Evolutionary conservation across 140 eudicot species (phyloP).

Genomic region (Anethum foeniculum): DNA sequence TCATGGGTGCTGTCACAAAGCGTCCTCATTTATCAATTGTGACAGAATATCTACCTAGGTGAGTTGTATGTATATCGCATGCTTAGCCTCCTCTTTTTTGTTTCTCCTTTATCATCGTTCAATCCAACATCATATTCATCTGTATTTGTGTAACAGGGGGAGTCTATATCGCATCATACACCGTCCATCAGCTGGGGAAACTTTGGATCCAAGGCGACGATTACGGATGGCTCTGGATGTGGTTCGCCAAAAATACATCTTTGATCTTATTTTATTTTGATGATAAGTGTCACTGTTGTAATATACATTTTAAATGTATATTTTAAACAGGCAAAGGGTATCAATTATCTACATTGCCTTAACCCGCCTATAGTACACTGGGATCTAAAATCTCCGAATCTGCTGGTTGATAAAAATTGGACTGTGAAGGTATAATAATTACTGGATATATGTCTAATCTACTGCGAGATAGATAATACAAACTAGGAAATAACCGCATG

Average conservation of each 20-base stretch:
- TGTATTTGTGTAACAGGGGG: conserved; percentile 44
- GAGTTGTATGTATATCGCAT: not conserved
- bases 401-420: conserved; percentile 93
- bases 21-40: conserved; percentile 93
- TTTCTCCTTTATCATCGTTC: not conserved
- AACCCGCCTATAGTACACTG: conserved; percentile 90
- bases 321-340: conserved; percentile 71
- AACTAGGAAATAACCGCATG: not conserved
- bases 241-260: conserved; percentile 40
- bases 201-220: conserved; percentile 71
- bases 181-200: conserved; percentile 81
- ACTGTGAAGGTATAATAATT: conserved; percentile 62
- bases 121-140: not conserved
- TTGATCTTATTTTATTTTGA: not conserved
- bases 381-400: conserved; percentile 94
- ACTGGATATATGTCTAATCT: not conserved
- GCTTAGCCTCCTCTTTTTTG: not conserved
- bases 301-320: not conserved
- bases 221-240: conserved; percentile 91
- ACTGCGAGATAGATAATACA: not conserved
- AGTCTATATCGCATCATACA: conserved; percentile 85
- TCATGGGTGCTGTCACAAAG: conserved; percentile 98
- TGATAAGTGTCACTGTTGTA: not conserved
- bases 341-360: conserved; percentile 85
- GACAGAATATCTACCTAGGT: conserved; percentile 92